Conservation (phyloP, 2,329 filamentous ascomycete species). For the Ciborinia camelliae region DNA sequence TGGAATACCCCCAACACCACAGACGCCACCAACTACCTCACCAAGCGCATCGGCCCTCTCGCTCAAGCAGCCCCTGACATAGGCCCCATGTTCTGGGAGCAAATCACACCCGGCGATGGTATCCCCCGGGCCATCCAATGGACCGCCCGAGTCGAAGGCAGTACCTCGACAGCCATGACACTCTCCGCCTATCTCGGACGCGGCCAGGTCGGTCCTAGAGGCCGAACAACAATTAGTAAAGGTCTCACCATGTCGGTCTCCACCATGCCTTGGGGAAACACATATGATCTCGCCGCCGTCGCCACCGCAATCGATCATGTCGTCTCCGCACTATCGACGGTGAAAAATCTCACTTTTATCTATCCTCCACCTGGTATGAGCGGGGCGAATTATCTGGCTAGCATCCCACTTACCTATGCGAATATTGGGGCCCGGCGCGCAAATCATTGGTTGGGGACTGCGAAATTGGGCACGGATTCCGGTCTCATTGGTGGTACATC, state of each 20-base stretch:
- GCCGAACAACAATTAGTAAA: slow-evolving; percentile 57
- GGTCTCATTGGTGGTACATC: slow-evolving; percentile 48
- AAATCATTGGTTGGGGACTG: slow-evolving; percentile 49
- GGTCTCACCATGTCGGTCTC: slow-evolving; percentile 57
- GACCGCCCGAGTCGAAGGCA: slow-evolving; percentile 59
- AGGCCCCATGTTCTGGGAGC: slow-evolving; percentile 59
- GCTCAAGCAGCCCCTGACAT: slow-evolving; percentile 65
- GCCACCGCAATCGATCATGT: slow-evolving; percentile 61
- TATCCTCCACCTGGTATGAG: slow-evolving; percentile 51
- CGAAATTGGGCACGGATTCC: slow-evolving; percentile 55
- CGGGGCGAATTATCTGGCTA: slow-evolving; percentile 54
- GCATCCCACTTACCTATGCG: slow-evolving; percentile 38
- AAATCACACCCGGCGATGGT: slow-evolving; percentile 55
- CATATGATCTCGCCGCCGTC: slow-evolving; percentile 60
- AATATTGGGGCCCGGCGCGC: slow-evolving; percentile 32
- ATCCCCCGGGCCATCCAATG: slow-evolving; percentile 62
- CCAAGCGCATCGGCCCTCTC: slow-evolving; percentile 56
- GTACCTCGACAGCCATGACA: slow-evolving; percentile 32
- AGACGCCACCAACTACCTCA: slow-evolving; percentile 46
- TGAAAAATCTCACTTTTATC: slow-evolving; percentile 54
- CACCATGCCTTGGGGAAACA: slow-evolving; percentile 49
- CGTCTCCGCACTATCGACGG: slow-evolving; percentile 49
- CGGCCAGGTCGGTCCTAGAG: slow-evolving; percentile 55
- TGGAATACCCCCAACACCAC: slow-evolving; percentile 47
- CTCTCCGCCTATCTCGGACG: slow-evolving; percentile 62